Percentiles rank a stretch among this genome's conserved stretches.
Evolutionary conservation across 352 stramenopile genomes (phyloP).

Genomic region (Thraustochytrium sp.): DNA sequence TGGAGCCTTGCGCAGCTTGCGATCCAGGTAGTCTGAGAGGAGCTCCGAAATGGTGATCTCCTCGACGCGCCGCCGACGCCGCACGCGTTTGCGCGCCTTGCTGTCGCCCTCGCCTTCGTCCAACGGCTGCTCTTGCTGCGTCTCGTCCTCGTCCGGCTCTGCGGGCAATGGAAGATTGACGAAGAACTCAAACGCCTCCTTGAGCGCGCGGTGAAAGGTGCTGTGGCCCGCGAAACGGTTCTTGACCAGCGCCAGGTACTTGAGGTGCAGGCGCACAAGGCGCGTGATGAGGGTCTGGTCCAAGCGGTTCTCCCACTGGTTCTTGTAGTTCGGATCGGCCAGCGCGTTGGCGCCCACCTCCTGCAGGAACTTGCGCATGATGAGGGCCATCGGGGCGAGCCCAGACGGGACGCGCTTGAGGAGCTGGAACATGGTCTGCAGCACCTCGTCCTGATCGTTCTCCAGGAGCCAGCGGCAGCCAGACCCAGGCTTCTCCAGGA

Average conservation of each 20-base stretch:
- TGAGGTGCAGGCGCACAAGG: background rate
- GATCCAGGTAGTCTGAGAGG: slow-evolving; percentile 22
- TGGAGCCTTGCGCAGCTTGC: slow-evolving; percentile 18
- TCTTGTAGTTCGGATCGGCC: background rate
- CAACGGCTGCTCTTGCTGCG: background rate
- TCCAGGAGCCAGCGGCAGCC: slow-evolving; percentile 9
- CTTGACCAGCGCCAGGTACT: slow-evolving; percentile 17
- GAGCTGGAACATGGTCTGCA: slow-evolving; percentile 30
- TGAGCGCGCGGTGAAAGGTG: slow-evolving; percentile 38
- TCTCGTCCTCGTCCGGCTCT: background rate
- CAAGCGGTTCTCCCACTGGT: slow-evolving; percentile 8
- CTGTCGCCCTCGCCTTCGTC: background rate
- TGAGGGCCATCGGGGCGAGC: slow-evolving; percentile 4
- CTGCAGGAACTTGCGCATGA: slow-evolving; percentile 41
- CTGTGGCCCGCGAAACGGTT: slow-evolving; percentile 7
- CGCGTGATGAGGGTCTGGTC: slow-evolving; percentile 16
- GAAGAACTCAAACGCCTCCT: slow-evolving; percentile 41
- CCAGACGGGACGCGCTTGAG: background rate
- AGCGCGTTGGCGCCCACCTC: slow-evolving; percentile 20
- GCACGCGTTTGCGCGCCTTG: background rate
- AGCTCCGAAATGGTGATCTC: slow-evolving; percentile 34
- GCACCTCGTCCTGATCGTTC: background rate
- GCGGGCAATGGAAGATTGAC: slow-evolving; percentile 5
- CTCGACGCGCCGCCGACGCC: background rate
- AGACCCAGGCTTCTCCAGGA: background rate